Conservation (phyloP, 306 rosid species). For the Acacia crassicarpa region DNA sequence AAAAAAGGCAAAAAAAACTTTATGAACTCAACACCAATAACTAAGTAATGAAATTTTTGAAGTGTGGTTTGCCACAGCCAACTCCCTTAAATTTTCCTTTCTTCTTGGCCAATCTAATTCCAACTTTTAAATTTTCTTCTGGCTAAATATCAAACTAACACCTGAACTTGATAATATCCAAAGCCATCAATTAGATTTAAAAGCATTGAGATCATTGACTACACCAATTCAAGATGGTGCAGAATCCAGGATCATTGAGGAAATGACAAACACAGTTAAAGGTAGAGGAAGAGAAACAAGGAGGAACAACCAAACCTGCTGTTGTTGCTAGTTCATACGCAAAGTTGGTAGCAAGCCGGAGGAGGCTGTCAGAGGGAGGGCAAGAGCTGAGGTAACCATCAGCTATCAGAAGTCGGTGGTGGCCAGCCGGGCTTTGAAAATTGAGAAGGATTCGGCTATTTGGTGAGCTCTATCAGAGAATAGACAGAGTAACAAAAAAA, state of each 20-base stretch:
- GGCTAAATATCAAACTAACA: background rate
- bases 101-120: background rate
- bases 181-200: background rate
- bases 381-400: background rate
- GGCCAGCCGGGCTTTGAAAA: background rate
- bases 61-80: background rate
- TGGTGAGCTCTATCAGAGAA: background rate
- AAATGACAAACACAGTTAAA: background rate
- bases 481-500: background rate
- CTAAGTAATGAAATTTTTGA: background rate
- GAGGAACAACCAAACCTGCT: background rate
- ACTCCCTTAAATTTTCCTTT: background rate
- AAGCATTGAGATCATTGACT: background rate
- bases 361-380: background rate
- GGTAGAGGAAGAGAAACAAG: background rate
- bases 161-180: background rate
- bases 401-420: background rate
- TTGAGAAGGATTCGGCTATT: background rate
- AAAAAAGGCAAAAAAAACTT: background rate
- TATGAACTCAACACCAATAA: background rate
- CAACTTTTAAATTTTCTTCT: background rate
- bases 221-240: background rate
- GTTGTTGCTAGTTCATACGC: background rate
- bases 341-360: background rate
- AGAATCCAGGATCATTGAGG: background rate